Evolutionary conservation across 2,329 filamentous ascomycete species (phyloP).

Genomic region (Allantophomopsis cytisporea): DNA sequence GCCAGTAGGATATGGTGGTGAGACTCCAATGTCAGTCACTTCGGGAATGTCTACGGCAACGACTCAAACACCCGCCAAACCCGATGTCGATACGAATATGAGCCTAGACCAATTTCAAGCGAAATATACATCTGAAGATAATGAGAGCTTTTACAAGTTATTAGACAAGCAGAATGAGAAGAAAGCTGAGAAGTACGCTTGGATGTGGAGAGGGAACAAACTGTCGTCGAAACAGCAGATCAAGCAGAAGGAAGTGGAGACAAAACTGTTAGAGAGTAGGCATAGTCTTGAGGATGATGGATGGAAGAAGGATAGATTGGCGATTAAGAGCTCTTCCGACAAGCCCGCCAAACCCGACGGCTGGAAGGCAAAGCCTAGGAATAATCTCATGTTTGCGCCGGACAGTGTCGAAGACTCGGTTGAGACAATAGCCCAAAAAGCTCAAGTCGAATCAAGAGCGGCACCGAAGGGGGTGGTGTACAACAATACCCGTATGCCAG

Average conservation of each 20-base stretch:
- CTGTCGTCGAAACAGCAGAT: conserved; percentile 69
- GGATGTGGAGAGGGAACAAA: conserved; percentile 81
- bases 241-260: conserved; percentile 48
- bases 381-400: conserved; percentile 76
- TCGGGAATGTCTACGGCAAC: conserved; percentile 23
- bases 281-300: conserved; percentile 39
- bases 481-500: conserved; percentile 67
- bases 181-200: conserved; percentile 70
- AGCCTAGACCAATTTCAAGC: conserved; percentile 77
- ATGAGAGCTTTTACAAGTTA: conserved; percentile 89
- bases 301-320: conserved; percentile 37
- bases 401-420: conserved; percentile 46
- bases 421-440: conserved; percentile 51
- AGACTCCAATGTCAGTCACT: conserved; percentile 55
- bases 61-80: conserved; percentile 22
- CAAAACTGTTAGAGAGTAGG: conserved; percentile 31
- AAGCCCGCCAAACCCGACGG: conserved; percentile 65
- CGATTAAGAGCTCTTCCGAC: conserved; percentile 53
- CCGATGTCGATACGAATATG: conserved; percentile 58
- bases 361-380: conserved; percentile 65
- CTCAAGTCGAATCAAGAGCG: conserved; percentile 58
- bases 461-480: conserved; percentile 69
- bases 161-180: conserved; percentile 85
- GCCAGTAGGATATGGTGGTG: conserved; percentile 52
- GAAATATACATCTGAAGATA: conserved; percentile 94